Percentiles rank a stretch among this genome's conserved stretches.
phyloP scores from a whole-genome alignment of 129 eudicot genomes.

The Heracleum sosnowskyi region DNA sequence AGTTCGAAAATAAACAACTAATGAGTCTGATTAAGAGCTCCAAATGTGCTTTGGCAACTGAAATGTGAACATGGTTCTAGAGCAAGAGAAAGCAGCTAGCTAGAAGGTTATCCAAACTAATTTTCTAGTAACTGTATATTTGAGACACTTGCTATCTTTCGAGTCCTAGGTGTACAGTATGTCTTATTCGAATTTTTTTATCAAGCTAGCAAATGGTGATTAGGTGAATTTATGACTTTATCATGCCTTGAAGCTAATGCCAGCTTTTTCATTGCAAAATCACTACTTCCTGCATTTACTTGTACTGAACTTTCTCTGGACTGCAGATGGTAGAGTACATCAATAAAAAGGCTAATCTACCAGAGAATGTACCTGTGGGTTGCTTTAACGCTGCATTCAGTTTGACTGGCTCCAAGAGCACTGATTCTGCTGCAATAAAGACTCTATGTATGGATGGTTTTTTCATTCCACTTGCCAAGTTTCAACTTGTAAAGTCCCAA shows the following conservation, averaged over 20 bases:
- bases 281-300: constrained; percentile 1
- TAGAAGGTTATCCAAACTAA: background rate
- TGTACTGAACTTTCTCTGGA: constrained; percentile 3
- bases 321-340: constrained; percentile 85
- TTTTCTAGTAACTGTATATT: background rate
- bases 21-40: background rate
- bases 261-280: background rate
- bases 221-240: background rate
- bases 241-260: background rate
- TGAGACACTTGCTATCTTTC: background rate
- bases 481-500: constrained; percentile 48
- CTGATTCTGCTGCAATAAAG: constrained; percentile 66
- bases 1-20: background rate
- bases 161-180: background rate
- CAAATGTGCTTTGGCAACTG: background rate
- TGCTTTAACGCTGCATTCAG: constrained; percentile 86
- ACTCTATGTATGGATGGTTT: constrained; percentile 73
- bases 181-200: background rate
- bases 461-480: constrained; percentile 67
- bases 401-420: constrained; percentile 60
- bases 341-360: constrained; percentile 65
- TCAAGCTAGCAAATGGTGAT: background rate
- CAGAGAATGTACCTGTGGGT: constrained; percentile 68
- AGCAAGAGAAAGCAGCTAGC: background rate
- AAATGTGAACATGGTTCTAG: background rate